Evolutionary conservation across 352 stramenopile species (phyloP).

Genomic region (Pythium plurisporium): DNA sequence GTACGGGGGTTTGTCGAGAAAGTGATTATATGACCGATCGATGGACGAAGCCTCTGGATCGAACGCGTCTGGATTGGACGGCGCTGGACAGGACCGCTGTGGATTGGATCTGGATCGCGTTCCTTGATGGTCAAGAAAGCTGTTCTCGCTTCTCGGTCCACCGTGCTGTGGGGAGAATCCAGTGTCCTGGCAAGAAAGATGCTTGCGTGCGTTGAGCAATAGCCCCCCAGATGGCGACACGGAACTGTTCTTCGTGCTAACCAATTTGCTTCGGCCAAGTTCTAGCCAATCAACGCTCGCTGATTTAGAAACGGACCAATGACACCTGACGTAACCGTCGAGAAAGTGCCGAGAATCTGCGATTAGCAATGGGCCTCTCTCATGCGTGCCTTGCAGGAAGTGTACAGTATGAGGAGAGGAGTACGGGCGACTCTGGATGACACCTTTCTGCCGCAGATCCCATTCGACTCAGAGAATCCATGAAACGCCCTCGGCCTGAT

Average conservation of each 20-base stretch:
- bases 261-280: background rate
- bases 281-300: slow-evolving; percentile 11
- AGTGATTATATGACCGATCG: slow-evolving; percentile 6
- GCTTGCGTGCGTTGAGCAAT: slow-evolving; percentile 4
- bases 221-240: slow-evolving; percentile 4
- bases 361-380: too few relatives aligned
- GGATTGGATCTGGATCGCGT: background rate
- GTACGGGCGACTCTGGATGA: background rate
- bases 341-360: background rate
- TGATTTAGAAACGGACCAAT: slow-evolving; percentile 16
- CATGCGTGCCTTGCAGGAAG: too few relatives aligned
- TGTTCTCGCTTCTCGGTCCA: background rate
- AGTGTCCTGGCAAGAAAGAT: background rate
- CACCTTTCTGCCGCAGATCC: too few relatives aligned
- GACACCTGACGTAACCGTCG: slow-evolving; percentile 2
- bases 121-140: background rate
- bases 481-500: too few relatives aligned
- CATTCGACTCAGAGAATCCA: background rate
- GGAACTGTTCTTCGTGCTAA: slow-evolving; percentile 1
- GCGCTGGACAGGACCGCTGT: background rate
- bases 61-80: background rate
- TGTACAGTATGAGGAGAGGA: too few relatives aligned
- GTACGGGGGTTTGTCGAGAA: background rate
- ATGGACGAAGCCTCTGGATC: too few relatives aligned
- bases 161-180: slow-evolving; percentile 9